Conservation (phyloP, 2,329 filamentous ascomycete species). For the Monascus ruber region DNA sequence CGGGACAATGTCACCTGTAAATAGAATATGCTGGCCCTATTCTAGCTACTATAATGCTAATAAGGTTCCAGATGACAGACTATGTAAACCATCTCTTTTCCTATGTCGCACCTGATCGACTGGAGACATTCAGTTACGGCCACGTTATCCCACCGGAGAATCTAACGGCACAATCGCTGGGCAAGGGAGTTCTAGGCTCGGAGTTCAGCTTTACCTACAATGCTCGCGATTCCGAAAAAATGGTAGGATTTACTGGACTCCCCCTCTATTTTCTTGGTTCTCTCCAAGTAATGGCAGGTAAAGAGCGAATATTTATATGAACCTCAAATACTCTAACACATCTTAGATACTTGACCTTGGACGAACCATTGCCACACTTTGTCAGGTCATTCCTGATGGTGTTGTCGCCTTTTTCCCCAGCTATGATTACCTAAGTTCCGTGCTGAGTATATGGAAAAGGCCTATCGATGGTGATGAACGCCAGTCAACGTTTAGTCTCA, state of each 20-base stretch:
- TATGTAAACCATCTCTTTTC: constrained; percentile 81
- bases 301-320: no score
- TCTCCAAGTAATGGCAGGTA: no score
- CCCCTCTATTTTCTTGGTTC: no score
- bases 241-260: constrained; percentile 29
- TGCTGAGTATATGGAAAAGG: constrained; percentile 52
- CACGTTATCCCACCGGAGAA: constrained; percentile 83
- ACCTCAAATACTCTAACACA: not conserved
- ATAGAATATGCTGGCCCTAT: constrained; percentile 5
- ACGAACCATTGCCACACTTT: constrained; percentile 58
- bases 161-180: constrained; percentile 65
- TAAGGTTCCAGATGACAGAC: constrained; percentile 58
- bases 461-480: constrained; percentile 15
- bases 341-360: constrained; percentile 59
- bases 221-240: constrained; percentile 55
- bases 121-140: constrained; percentile 79
- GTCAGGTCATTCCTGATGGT: constrained; percentile 68
- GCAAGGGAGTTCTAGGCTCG: constrained; percentile 33
- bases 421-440: constrained; percentile 76
- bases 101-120: constrained; percentile 48
- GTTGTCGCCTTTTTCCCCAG: constrained; percentile 93
- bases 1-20: constrained; percentile 85
- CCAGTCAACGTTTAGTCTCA: constrained; percentile 18
- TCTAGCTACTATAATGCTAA: not conserved
- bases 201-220: constrained; percentile 83